phyloP scores from a whole-genome alignment of 768 basidiomycete species.

The Podaxis sp. region DNA sequence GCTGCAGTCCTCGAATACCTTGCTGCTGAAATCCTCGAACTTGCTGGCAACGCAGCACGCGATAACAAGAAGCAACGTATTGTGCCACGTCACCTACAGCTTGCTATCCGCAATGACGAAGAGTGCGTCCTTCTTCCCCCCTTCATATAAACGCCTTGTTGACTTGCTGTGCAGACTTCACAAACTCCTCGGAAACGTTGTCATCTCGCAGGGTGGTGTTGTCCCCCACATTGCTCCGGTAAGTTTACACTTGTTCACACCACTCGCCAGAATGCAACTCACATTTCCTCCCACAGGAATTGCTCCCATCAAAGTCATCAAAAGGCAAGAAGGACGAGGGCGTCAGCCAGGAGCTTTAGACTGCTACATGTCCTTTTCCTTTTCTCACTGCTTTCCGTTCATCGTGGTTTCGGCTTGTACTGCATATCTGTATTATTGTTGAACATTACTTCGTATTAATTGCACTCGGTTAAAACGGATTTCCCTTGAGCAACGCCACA shows the following conservation, averaged over 20 bases:
- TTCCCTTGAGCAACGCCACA: neutral
- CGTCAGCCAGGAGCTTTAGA: slow-evolving; percentile 14
- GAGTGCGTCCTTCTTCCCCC: slow-evolving; percentile 41
- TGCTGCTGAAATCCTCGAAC: slow-evolving; percentile 89
- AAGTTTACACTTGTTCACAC: slow-evolving; percentile 14
- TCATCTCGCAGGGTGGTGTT: slow-evolving; percentile 90
- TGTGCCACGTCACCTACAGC: slow-evolving; percentile 89
- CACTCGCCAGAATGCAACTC: slow-evolving; percentile 15
- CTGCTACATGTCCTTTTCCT: slow-evolving; percentile 6
- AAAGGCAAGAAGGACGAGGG: slow-evolving; percentile 24
- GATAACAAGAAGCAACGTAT: slow-evolving; percentile 96
- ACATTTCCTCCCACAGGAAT: slow-evolving; percentile 32
- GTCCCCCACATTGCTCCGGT: slow-evolving; percentile 25
- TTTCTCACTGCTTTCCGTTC: slow-evolving; percentile 1
- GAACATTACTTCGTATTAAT: slow-evolving; percentile 4
- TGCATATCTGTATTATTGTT: slow-evolving; percentile 14
- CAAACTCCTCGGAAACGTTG: slow-evolving; percentile 79
- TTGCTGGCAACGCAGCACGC: slow-evolving; percentile 86
- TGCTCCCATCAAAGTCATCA: slow-evolving; percentile 35
- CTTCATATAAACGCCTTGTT: slow-evolving; percentile 5
- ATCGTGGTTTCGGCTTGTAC: slow-evolving; percentile 5
- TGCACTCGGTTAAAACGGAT: neutral
- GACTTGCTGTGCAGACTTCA: slow-evolving; percentile 45
- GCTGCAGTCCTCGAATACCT: slow-evolving; percentile 92
- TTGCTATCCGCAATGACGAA: slow-evolving; percentile 93